Base-by-base conservation (phyloP, 805 yeast species). In the Kodamaea fukazawae region DNA sequence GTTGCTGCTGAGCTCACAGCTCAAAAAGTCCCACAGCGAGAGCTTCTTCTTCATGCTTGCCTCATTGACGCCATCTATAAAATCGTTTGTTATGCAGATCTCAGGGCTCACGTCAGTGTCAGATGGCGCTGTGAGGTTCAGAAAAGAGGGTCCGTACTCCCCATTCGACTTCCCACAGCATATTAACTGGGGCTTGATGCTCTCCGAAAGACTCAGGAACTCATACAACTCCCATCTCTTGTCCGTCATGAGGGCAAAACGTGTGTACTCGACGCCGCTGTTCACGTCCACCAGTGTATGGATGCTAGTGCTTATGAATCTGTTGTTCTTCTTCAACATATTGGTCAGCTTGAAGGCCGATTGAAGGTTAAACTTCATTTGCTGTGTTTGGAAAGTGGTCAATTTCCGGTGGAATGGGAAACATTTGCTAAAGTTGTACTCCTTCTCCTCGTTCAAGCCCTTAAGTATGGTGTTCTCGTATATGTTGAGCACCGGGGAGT, bases 351-450 rank as follows among this genome's bases (percentile, higher is more conserved):
- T 56, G 44, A 55, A 54, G 1, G 57, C 48, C 10, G 46, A 33
- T 8, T 40, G 49, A 43, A 57, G 36, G 38, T 50, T 46, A 29
- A 60, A 48, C 42, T 59, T 65, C 71, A 32, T 79, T 70, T 43
- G 85, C 71, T 38, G 88, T 58, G 60, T 79, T 64, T 47, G 79
- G 68, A 54, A 75, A 64, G 48, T 73, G 45, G 62, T 73, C 65
- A 37, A 78, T 64, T 59, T 81, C 43, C 96, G 71, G 55, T 83
- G 86, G 40, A 80, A 77, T 0, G 97, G 97, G 61, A 87, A 89
- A 50, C 91, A 86, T 51, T 81, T 83, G 4, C 82, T 80, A 57
- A 81, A 87, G 38, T 79, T 71, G 40, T 75, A 70, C 54, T 86
- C 96, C 46, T 81, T 79, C 18, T 57, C 55, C 44, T 66, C 73